These are phyloP conservation scores for barley (Hordeum vulgare) DNA, from an alignment of 176 grass and related monocot genomes.

Conservation along the genomic window DNA sequence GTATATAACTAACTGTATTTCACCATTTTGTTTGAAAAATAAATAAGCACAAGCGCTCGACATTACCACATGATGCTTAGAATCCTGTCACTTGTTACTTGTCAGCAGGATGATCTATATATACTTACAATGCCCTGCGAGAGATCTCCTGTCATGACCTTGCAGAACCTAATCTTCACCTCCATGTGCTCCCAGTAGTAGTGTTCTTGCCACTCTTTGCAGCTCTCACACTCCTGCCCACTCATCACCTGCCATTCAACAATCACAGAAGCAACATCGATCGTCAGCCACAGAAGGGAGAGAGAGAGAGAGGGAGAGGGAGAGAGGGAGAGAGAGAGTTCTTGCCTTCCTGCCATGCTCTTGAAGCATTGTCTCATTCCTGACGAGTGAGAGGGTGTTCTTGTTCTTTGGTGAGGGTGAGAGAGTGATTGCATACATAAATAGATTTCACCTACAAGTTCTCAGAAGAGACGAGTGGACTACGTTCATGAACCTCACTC, in stretches of 20 bases:
- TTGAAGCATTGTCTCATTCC: not conserved
- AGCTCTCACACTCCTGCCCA: slow-evolving; percentile 12
- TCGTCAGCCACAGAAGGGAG: not conserved
- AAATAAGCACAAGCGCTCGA: too few species aligned
- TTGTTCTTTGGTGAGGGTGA: slow-evolving; percentile 1
- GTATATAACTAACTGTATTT: not conserved
- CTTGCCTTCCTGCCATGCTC: not conserved
- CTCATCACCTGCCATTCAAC: slow-evolving; percentile 9
- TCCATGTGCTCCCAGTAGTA: slow-evolving; percentile 45
- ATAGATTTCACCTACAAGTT: not conserved
- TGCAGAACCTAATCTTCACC: slow-evolving; percentile 24
- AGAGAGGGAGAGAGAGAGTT: not conserved
- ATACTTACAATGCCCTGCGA: slow-evolving; percentile 25
- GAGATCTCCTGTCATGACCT: slow-evolving; percentile 22
- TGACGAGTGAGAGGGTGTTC: not conserved
- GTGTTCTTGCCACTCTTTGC: slow-evolving; percentile 37
- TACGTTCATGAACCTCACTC: not conserved
- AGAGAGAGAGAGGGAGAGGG: not conserved
- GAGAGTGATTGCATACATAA: not conserved
- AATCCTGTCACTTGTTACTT: not conserved
- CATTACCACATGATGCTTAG: not conserved
- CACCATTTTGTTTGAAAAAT: too few species aligned
- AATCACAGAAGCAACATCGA: not conserved
- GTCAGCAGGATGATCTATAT: too few species aligned
- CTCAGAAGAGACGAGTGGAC: not conserved